Base-by-base conservation (phyloP, 352 stramenopile genomes). In the Pythium apleroticum region DNA sequence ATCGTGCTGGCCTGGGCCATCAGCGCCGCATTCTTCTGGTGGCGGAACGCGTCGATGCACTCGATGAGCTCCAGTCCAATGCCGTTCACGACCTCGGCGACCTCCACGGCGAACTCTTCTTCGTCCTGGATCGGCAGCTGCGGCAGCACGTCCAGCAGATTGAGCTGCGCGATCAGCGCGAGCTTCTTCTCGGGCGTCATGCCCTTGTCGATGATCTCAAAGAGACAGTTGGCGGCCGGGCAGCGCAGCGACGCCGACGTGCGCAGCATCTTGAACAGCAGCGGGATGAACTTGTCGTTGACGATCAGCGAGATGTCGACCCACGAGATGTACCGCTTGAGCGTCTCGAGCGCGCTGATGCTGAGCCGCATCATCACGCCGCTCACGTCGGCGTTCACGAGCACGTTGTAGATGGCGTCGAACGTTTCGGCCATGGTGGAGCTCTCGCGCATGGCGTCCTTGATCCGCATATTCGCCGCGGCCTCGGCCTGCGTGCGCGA, bases 311-410 rank as follows among this genome's bases (percentile, higher is more conserved):
- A 56, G 46, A 96, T 91, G 61, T 95, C 88, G 48, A 95, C 88
- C 88, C 88, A 96, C 52, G 80, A 78, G 49, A 95, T 93, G 69
- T 94, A 96, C 20, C 84, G 77, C 70, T 94, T 88, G 20, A 96
- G 78, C 22, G 84, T 91, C 55, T 91, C 80, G 5, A 96, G 69
- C 14, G 84, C 87, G 20, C 73, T 80, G 25, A 72, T 73, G 66
- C 83, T 89, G n/a, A 96, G 73, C 49, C 79, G 60, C 24, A 73
- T 57, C 78, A 92, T 92, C 11, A 89, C 75, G 31, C 81, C 78
- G 48, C 80, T 91, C n/a, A 74, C 66, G 19, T 91, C 78, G 35
- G 72, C 84, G 66, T 92, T 90, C 43, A 87, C 68, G 28, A 96
- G 64, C 39, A 96, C 86, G 52, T 90, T 90, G 69, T 88, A 86